Conservation (phyloP, 225 moss, liverwort and hornwort genomes). For the Bryoerythrophyllum caledonicum region DNA sequence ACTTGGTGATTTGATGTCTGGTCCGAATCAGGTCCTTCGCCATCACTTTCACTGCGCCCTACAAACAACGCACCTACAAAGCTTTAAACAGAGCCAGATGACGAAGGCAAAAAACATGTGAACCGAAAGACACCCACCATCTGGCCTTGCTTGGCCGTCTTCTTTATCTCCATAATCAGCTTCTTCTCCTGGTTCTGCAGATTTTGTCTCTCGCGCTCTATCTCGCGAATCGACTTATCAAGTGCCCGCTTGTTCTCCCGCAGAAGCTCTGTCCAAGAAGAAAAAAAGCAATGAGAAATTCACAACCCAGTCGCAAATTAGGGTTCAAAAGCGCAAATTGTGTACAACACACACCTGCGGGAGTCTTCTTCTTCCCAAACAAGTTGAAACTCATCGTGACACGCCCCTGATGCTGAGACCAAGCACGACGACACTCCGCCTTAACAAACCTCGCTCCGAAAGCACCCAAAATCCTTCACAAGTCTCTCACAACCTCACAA, state of each 20-base stretch:
- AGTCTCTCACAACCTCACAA: neutral
- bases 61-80: slow-evolving; percentile 1
- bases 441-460: neutral
- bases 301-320: slow-evolving; percentile 5
- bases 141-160: slow-evolving; percentile 99
- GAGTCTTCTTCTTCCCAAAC: slow-evolving; percentile 93
- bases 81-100: neutral
- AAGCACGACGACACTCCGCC: neutral
- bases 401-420: slow-evolving; percentile 1
- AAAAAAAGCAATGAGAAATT: neutral
- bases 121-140: slow-evolving; percentile 63
- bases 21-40: slow-evolving; percentile 96
- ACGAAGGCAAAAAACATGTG: neutral
- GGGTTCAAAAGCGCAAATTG: neutral
- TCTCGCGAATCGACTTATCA: slow-evolving; percentile 91
- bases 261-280: slow-evolving; percentile 61
- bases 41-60: slow-evolving; percentile 96
- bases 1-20: slow-evolving; percentile 91
- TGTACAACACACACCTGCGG: slow-evolving; percentile 61
- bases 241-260: slow-evolving; percentile 96
- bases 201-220: slow-evolving; percentile 87
- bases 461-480: neutral
- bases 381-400: slow-evolving; percentile 79
- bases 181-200: slow-evolving; percentile 97
- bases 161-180: slow-evolving; percentile 91